phyloP scores from a whole-genome alignment of 805 yeast genomes.

The Tetrapisispora taiwanensis region DNA sequence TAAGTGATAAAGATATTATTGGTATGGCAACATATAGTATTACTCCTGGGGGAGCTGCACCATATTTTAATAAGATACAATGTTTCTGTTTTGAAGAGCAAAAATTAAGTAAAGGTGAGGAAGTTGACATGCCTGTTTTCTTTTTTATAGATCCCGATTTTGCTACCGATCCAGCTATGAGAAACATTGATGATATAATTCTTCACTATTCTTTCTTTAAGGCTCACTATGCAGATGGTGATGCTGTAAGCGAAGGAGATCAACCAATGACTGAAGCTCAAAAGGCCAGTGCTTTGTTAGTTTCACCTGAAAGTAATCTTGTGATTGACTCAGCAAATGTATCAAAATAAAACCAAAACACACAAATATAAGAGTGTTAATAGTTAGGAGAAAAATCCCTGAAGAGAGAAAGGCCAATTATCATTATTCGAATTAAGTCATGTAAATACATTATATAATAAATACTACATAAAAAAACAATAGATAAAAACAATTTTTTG shows the following conservation, averaged over 20 bases:
- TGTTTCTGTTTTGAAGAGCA: conserved; percentile 98
- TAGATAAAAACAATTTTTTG: too few relatives aligned
- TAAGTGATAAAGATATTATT: conserved; percentile 77
- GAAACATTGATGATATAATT: conserved; percentile 79
- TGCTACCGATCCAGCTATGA: conserved; percentile 85
- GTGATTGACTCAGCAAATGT: not conserved
- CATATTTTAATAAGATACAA: conserved; percentile 92
- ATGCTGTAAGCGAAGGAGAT: conserved; percentile 25
- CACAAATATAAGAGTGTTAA: too few relatives aligned
- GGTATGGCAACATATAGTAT: conserved; percentile 99
- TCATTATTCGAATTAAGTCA: not conserved
- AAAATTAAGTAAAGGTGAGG: conserved; percentile 86
- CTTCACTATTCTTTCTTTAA: conserved; percentile 88
- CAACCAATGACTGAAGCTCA: conserved; percentile 9
- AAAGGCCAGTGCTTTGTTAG: conserved; percentile 10
- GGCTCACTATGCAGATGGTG: conserved; percentile 37
- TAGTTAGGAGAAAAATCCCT: too few relatives aligned
- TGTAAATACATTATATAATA: not conserved
- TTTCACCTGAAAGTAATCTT: conserved; percentile 9
- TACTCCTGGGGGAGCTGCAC: conserved; percentile 93
- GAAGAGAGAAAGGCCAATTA: too few relatives aligned
- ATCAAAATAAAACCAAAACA: too few relatives aligned
- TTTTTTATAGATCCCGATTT: conserved; percentile 95
- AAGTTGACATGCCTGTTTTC: conserved; percentile 97
- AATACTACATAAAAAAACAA: not conserved